Evolutionary conservation across 2,329 filamentous ascomycete genomes (phyloP).

Genomic region (Fusarium anthophilum): DNA sequence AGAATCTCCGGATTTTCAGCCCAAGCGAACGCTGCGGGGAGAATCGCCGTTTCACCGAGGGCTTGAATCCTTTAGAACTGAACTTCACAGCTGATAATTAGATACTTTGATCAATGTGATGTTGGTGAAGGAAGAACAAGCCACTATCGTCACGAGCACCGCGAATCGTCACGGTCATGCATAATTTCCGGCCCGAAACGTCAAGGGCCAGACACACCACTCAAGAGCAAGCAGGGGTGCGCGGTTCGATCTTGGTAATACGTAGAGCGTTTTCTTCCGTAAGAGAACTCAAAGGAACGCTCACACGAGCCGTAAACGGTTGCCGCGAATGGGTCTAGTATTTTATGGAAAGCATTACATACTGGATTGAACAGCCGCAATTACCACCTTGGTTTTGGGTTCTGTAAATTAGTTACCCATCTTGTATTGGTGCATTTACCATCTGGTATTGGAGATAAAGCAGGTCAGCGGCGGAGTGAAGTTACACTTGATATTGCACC

Average conservation of each 20-base stretch:
- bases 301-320: conserved; percentile 4
- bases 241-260: neutral
- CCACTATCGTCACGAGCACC: conserved; percentile 35
- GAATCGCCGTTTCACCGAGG: conserved; percentile 27
- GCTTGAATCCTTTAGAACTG: neutral
- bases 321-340: conserved; percentile 13
- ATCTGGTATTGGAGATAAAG: conserved; percentile 1
- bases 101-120: neutral
- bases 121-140: neutral
- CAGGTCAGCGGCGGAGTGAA: neutral
- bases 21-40: conserved; percentile 14
- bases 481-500: neutral
- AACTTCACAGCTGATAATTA: too few species aligned
- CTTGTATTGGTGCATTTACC: neutral
- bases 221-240: neutral
- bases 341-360: conserved; percentile 17
- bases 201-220: conserved; percentile 26
- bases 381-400: neutral
- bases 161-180: conserved; percentile 37
- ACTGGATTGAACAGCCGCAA: neutral
- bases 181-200: conserved; percentile 42
- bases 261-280: neutral
- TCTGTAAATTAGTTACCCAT: neutral
- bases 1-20: conserved; percentile 30
- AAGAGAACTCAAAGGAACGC: neutral